phyloP scores from a whole-genome alignment of 2,329 filamentous ascomycete genomes.

The Trichoderma atrobrunneum region DNA sequence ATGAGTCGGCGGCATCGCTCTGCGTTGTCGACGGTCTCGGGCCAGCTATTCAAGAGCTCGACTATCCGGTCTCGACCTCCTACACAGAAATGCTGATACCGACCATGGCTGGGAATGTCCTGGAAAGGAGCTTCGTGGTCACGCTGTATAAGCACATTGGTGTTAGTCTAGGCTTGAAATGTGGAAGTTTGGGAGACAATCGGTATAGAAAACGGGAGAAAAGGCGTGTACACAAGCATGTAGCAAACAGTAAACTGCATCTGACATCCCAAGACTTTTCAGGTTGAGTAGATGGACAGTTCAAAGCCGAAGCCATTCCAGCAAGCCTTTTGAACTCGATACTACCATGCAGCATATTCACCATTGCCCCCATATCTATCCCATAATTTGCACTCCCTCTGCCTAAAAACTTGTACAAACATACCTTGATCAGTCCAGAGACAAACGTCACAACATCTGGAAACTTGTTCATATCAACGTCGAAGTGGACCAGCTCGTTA shows the following conservation, averaged over 20 bases:
- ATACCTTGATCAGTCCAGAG: slow-evolving; percentile 90
- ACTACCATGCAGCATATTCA: neutral
- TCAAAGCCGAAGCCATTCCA: neutral
- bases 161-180: neutral
- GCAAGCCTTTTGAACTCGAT: neutral
- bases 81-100: slow-evolving; percentile 82
- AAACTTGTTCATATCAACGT: slow-evolving; percentile 84
- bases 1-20: slow-evolving; percentile 74
- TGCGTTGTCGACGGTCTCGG: slow-evolving; percentile 63
- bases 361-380: neutral
- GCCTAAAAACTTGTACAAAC: slow-evolving; percentile 22
- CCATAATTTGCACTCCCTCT: neutral
- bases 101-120: slow-evolving; percentile 78
- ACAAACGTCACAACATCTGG: slow-evolving; percentile 80
- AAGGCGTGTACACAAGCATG: neutral
- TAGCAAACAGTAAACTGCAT: too few relatives aligned
- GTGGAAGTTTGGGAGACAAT: neutral
- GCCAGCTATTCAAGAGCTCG: slow-evolving; percentile 68
- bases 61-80: slow-evolving; percentile 72
- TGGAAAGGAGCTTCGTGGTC: slow-evolving; percentile 56
- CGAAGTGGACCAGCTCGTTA: slow-evolving; percentile 80
- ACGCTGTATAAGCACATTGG: slow-evolving; percentile 35
- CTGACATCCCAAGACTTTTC: neutral
- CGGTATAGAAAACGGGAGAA: too few relatives aligned
- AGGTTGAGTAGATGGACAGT: neutral